A percentile compares a stretch with the other conserved stretches of the same genome.
phyloP scores from a whole-genome alignment of 2,329 filamentous ascomycete genomes.

The Chaetomiaceae sp. region DNA sequence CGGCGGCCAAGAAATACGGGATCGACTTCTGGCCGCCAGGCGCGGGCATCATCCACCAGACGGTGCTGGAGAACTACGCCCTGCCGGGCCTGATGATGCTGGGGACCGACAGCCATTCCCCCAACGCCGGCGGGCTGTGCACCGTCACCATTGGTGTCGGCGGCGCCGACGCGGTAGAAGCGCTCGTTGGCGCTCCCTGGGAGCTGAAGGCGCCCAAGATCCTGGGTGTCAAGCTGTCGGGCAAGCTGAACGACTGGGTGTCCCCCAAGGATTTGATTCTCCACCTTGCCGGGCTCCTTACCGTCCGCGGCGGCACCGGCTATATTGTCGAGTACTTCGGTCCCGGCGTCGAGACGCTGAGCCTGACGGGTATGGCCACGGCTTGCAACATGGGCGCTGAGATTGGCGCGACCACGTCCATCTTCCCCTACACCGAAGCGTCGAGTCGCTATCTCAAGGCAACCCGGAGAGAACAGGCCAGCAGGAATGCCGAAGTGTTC shows the following conservation, averaged over 20 bases:
- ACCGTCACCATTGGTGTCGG: constrained; percentile 96
- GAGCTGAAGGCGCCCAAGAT: constrained; percentile 93
- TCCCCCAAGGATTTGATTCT: constrained; percentile 95
- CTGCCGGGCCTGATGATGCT: constrained; percentile 99
- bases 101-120: constrained; percentile 94
- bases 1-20: constrained; percentile 82
- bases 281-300: constrained; percentile 80
- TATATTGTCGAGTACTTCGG: constrained; percentile 94
- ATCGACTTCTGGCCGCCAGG: constrained; percentile 96
- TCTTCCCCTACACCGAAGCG: constrained; percentile 86
- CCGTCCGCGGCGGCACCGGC: constrained; percentile 89
- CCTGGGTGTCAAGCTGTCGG: constrained; percentile 77
- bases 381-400: constrained; percentile 84
- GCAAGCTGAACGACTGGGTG: constrained; percentile 83
- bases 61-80: constrained; percentile 94
- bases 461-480: constrained; percentile 72
- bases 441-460: constrained; percentile 82
- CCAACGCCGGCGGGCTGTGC: constrained; percentile 91
- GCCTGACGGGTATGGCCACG: constrained; percentile 90
- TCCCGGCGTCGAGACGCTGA: constrained; percentile 81
- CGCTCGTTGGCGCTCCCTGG: constrained; percentile 93
- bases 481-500: constrained; percentile 59
- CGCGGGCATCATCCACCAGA: constrained; percentile 95
- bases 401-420: constrained; percentile 90
- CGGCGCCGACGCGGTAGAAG: constrained; percentile 94